Conservation (phyloP, 331 rosid genomes). For the Saraca asoca region DNA sequence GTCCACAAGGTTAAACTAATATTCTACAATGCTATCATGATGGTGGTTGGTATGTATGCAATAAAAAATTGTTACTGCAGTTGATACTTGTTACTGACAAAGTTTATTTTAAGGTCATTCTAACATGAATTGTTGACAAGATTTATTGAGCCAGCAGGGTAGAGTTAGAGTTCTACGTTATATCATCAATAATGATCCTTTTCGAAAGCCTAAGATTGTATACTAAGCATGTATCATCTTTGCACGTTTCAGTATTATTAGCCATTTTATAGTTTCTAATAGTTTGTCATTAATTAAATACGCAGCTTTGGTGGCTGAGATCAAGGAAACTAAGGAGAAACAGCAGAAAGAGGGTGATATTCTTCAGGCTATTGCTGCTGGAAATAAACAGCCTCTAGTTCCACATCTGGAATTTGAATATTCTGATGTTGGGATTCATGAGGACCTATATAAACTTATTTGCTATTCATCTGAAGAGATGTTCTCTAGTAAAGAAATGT, state of each 20-base stretch:
- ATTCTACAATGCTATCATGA: no score
- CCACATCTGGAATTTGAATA: conserved; percentile 76
- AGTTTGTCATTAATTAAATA: conserved; percentile 30
- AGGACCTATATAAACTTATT: conserved; percentile 78
- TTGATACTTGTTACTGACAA: no score
- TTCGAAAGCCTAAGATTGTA: conserved; percentile 1
- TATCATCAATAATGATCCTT: conserved; percentile 2
- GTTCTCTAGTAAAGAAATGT: conserved; percentile 74
- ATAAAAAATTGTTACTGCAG: no score
- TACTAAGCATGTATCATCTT: conserved; percentile 1
- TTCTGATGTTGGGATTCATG: conserved; percentile 66
- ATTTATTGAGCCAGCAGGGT: no score
- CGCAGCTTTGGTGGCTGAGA: conserved; percentile 77
- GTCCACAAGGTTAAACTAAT: no score
- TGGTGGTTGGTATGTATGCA: no score
- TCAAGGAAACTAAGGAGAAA: conserved; percentile 74
- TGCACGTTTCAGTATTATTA: conserved; percentile 13
- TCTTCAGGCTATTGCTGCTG: conserved; percentile 71
- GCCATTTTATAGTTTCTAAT: conserved; percentile 28
- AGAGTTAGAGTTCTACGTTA: no score
- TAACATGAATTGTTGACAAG: no score
- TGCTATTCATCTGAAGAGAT: conserved; percentile 75
- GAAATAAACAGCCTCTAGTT: conserved; percentile 62
- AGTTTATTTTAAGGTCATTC: no score
- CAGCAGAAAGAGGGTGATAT: conserved; percentile 79